Evolutionary conservation across 306 rosid genomes (phyloP).

Genomic region (Malus sylvestris): DNA sequence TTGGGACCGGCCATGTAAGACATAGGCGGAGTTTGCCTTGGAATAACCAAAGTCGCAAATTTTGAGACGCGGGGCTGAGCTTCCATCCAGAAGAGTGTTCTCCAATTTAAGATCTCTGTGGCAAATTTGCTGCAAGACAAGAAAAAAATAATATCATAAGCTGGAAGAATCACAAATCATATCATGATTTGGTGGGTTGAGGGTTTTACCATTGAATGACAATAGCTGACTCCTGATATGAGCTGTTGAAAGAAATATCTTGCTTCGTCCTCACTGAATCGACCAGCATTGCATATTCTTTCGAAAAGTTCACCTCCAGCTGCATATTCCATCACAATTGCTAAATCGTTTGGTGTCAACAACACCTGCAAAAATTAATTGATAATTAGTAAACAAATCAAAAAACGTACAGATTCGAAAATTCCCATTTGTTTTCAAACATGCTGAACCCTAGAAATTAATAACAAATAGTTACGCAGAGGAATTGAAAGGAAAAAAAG

Average conservation of each 20-base stretch:
- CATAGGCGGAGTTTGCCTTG: constrained; percentile 39
- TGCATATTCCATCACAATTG: constrained; percentile 97
- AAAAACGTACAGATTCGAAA: background rate
- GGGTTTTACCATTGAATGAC: constrained; percentile 77
- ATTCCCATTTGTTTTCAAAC: background rate
- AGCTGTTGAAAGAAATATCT: constrained; percentile 86
- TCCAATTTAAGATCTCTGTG: constrained; percentile 98
- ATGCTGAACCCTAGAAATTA: background rate
- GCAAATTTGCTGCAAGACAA: constrained; percentile 69
- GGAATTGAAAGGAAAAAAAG: too few species aligned
- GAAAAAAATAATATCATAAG: background rate
- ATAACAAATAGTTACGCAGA: background rate
- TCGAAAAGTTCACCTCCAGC: constrained; percentile 94
- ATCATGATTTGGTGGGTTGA: background rate
- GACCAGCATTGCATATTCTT: constrained; percentile 91
- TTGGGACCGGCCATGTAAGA: too few species aligned
- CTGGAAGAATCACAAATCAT: background rate
- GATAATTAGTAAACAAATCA: background rate
- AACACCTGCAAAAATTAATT: constrained; percentile 42
- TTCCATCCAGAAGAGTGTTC: constrained; percentile 95
- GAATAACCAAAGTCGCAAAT: constrained; percentile 96
- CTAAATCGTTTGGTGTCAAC: constrained; percentile 81
- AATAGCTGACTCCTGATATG: constrained; percentile 95
- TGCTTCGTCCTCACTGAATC: constrained; percentile 98
- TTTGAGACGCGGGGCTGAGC: constrained; percentile 85